These are phyloP conservation scores for Peronospora farinosa DNA, from an alignment of 352 stramenopile species.

Conservation along the genomic window DNA sequence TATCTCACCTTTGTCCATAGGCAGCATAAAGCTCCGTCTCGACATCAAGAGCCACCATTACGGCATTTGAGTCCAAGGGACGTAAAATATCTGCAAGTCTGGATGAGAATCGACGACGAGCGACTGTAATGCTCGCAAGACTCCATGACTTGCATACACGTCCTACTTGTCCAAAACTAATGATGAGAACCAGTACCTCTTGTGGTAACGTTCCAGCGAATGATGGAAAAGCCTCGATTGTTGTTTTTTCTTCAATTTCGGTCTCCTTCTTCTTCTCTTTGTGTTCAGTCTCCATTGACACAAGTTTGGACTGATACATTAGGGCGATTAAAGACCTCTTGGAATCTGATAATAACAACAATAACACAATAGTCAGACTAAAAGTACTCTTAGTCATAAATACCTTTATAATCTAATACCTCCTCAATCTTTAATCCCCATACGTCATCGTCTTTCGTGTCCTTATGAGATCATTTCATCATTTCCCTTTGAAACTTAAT, in stretches of 20 bases:
- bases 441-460: too few relatives aligned
- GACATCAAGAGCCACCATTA: conserved; percentile 44
- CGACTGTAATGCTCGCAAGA: conserved; percentile 57
- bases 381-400: too few relatives aligned
- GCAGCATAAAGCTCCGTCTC: conserved; percentile 51
- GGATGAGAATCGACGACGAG: conserved; percentile 52
- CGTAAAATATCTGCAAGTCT: conserved; percentile 50
- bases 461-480: too few relatives aligned
- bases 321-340: too few relatives aligned
- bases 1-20: conserved; percentile 54
- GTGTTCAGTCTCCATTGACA: conserved; percentile 12
- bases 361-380: too few relatives aligned
- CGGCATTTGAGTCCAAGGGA: conserved; percentile 41
- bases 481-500: too few relatives aligned
- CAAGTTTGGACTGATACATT: neutral
- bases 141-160: conserved; percentile 81
- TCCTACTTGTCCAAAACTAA: conserved; percentile 63
- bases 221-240: conserved; percentile 3
- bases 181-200: conserved; percentile 65
- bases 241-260: neutral
- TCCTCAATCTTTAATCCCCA: too few relatives aligned
- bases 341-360: neutral
- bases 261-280: neutral
- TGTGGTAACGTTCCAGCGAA: conserved; percentile 52
- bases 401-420: too few relatives aligned